Conservation (phyloP, 2,329 filamentous ascomycete genomes). For the Penicillium capsulatum region DNA sequence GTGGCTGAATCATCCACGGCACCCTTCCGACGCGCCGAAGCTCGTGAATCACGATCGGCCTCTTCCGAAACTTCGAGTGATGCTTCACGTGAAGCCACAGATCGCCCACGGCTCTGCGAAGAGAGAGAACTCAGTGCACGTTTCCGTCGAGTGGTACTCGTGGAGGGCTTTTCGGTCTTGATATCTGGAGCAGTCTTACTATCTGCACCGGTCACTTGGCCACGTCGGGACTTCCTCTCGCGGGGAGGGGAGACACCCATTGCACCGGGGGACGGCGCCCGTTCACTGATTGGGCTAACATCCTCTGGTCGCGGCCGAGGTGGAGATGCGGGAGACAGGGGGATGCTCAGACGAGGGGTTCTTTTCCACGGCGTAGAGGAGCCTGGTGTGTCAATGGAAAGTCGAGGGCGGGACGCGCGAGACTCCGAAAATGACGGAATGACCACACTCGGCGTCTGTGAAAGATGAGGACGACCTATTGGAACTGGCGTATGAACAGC, state of each 20-base stretch:
- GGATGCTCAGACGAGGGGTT: constrained; percentile 33
- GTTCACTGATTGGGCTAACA: constrained; percentile 46
- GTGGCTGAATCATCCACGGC: constrained; percentile 25
- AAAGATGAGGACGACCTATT: constrained; percentile 19
- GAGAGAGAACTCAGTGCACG: constrained; percentile 36
- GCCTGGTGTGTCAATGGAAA: constrained; percentile 38
- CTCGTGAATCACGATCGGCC: constrained; percentile 29
- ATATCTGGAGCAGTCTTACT: constrained; percentile 16
- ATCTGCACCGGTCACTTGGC: constrained; percentile 16
- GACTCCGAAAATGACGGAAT: constrained; percentile 25
- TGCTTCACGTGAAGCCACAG: constrained; percentile 34
- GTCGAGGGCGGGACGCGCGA: constrained; percentile 28
- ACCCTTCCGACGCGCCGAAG: constrained; percentile 28
- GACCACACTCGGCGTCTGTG: constrained; percentile 28
- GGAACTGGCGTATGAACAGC: constrained; percentile 24
- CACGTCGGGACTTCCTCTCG: constrained; percentile 22
- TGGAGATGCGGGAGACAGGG: constrained; percentile 38
- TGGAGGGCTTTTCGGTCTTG: constrained; percentile 27
- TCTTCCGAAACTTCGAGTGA: constrained; percentile 26
- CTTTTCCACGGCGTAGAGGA: constrained; percentile 45
- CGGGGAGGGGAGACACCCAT: constrained; percentile 27
- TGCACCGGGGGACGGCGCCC: constrained; percentile 36
- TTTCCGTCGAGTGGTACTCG: constrained; percentile 23
- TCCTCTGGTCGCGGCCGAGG: constrained; percentile 40
- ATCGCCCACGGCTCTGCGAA: constrained; percentile 36